These are phyloP conservation scores for Pulveroboletus sp. DNA, from an alignment of 768 basidiomycete genomes.

Conservation along the genomic window DNA sequence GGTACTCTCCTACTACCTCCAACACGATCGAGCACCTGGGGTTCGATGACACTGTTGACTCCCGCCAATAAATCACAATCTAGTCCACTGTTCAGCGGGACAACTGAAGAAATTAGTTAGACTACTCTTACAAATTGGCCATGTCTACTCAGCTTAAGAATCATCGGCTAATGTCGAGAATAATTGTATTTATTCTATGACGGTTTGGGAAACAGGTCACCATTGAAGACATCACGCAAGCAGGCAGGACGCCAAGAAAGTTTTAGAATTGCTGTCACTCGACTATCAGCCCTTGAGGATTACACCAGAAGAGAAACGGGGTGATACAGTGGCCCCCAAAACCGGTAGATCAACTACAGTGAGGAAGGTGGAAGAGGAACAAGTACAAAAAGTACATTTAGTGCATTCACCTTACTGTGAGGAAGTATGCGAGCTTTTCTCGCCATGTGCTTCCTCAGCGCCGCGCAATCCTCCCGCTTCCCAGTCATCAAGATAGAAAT, in stretches of 20 bases:
- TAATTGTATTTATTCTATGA: not conserved
- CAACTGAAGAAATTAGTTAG: too few relatives aligned
- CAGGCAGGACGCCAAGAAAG: not conserved
- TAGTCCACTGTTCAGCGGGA: too few relatives aligned
- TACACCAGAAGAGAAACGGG: not conserved
- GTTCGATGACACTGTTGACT: too few relatives aligned
- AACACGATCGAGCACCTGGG: too few relatives aligned
- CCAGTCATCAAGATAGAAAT: slow-evolving; percentile 59
- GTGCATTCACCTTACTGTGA: slow-evolving; percentile 2
- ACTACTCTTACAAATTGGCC: too few relatives aligned
- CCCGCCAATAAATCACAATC: too few relatives aligned
- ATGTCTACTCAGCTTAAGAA: too few relatives aligned
- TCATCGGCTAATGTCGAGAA: too few relatives aligned
- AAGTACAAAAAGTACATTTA: not conserved
- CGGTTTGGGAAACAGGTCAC: not conserved
- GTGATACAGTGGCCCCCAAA: not conserved
- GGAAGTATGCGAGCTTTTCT: slow-evolving; percentile 10
- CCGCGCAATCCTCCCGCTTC: slow-evolving; percentile 33
- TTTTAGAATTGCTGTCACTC: not conserved
- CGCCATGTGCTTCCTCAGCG: slow-evolving; percentile 35
- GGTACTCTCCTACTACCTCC: too few relatives aligned
- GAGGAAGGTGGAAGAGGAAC: not conserved
- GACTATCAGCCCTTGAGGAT: not conserved
- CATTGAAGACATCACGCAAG: not conserved
- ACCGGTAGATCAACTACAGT: not conserved